Evolutionary conservation across 805 yeast genomes (phyloP).

Genomic region (Candida gorgasii): DNA sequence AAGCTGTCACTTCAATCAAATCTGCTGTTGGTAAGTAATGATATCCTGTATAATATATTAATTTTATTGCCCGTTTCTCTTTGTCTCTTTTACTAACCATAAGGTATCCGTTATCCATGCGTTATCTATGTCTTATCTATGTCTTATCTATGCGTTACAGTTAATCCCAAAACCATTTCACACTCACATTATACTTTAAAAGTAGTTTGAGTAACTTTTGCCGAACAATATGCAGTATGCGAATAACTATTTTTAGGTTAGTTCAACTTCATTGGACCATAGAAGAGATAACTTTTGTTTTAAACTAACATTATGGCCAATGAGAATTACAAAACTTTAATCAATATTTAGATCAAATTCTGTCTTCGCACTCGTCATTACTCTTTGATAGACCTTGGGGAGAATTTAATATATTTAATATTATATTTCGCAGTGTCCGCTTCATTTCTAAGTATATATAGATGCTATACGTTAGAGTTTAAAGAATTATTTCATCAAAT

Average conservation of each 20-base stretch:
- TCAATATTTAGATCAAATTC: too few relatives aligned
- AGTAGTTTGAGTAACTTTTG: neutral
- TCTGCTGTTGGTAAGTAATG: slow-evolving; percentile 28
- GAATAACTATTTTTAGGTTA: too few relatives aligned
- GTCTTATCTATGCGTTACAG: neutral
- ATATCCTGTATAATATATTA: slow-evolving; percentile 1
- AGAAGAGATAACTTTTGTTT: too few relatives aligned
- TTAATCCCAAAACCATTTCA: neutral
- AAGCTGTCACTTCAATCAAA: slow-evolving; percentile 29
- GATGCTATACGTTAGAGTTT: neutral
- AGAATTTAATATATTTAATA: neutral
- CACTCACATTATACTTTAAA: neutral
- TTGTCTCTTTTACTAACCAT: too few relatives aligned
- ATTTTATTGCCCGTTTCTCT: too few relatives aligned
- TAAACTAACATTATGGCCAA: too few relatives aligned
- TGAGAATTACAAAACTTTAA: too few relatives aligned
- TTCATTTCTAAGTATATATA: neutral
- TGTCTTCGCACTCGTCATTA: neutral
- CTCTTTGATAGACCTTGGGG: neutral
- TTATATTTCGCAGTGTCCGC: neutral
- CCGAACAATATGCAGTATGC: too few relatives aligned
- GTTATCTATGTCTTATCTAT: neutral
- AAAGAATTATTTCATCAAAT: slow-evolving; percentile 1
- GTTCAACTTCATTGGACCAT: too few relatives aligned
- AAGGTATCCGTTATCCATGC: too few relatives aligned